Percentiles rank a stretch among this genome's conserved stretches.
Conservation (phyloP, 345 rosid genomes). For the Anacardium occidentale region DNA sequence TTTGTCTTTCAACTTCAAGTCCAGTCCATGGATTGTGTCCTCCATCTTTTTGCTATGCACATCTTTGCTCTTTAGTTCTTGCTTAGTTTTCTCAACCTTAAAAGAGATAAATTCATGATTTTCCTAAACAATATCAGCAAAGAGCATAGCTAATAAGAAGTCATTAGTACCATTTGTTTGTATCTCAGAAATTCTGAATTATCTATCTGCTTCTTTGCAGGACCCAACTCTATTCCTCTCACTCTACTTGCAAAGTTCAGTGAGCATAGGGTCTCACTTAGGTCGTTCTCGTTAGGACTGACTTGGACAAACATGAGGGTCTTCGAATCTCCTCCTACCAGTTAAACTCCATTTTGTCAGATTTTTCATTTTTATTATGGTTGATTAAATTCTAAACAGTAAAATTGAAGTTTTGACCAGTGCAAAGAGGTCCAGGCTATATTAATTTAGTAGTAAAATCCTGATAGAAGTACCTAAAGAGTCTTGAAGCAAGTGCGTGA, state of each 20-base stretch:
- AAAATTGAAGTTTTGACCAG: too few relatives aligned
- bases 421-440: neutral
- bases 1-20: constrained; percentile 73
- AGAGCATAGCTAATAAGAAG: neutral
- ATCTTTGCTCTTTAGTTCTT: constrained; percentile 84
- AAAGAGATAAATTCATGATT: neutral
- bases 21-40: constrained; percentile 63
- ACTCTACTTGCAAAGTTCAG: constrained; percentile 95
- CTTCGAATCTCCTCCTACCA: constrained; percentile 92
- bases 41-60: constrained; percentile 84
- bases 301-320: constrained; percentile 95
- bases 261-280: constrained; percentile 81
- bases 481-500: constrained; percentile 95
- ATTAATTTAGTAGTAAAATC: neutral
- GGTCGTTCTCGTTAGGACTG: constrained; percentile 87
- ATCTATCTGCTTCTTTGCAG: constrained; percentile 83
- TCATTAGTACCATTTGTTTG: constrained; percentile 71
- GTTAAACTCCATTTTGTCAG: constrained; percentile 24
- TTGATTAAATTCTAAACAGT: neutral
- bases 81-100: constrained; percentile 80
- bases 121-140: neutral
- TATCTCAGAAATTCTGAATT: constrained; percentile 66
- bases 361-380: neutral
- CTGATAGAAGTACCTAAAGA: constrained; percentile 60
- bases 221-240: constrained; percentile 94